Conservation (phyloP, 768 basidiomycete species). For the Boletus rubroflammeus region DNA sequence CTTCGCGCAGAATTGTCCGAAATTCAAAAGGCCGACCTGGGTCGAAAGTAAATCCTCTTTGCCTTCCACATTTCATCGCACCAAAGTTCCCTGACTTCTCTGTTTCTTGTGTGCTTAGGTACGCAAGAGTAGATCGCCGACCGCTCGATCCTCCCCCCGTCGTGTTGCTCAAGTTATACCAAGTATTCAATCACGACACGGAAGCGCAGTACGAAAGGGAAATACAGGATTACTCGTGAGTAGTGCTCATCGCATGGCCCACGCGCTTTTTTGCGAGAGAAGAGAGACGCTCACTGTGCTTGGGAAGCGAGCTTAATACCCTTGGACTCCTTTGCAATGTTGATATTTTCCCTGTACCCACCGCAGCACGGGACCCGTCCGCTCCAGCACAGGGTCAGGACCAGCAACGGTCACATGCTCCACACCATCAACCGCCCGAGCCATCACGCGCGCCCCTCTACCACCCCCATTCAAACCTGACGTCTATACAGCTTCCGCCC, state of each 20-base stretch:
- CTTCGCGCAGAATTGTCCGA: slow-evolving; percentile 55
- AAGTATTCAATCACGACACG: slow-evolving; percentile 40
- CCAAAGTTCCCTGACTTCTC: slow-evolving; percentile 5
- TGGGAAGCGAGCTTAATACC: slow-evolving; percentile 53
- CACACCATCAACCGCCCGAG: slow-evolving; percentile 4
- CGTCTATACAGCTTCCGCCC: slow-evolving; percentile 22
- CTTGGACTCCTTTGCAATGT: slow-evolving; percentile 73
- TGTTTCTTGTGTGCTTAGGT: slow-evolving; percentile 34
- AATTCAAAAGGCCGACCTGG: slow-evolving; percentile 63
- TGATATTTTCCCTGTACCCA: slow-evolving; percentile 65
- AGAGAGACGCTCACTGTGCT: slow-evolving; percentile 4
- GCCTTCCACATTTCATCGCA: not conserved
- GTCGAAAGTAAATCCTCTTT: slow-evolving; percentile 51
- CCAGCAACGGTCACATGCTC: slow-evolving; percentile 13
- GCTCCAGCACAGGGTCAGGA: slow-evolving; percentile 2
- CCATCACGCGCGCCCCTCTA: slow-evolving; percentile 12
- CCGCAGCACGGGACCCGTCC: slow-evolving; percentile 8
- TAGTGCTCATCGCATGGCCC: not conserved
- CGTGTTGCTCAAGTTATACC: slow-evolving; percentile 49
- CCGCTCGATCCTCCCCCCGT: slow-evolving; percentile 69
- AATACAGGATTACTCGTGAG: slow-evolving; percentile 48
- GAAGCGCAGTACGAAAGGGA: slow-evolving; percentile 44
- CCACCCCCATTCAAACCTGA: slow-evolving; percentile 13
- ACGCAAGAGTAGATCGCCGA: slow-evolving; percentile 58
- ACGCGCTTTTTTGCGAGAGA: not conserved